phyloP scores from a whole-genome alignment of 2,329 filamentous ascomycete genomes.

The Macrophomina phaseolina region DNA sequence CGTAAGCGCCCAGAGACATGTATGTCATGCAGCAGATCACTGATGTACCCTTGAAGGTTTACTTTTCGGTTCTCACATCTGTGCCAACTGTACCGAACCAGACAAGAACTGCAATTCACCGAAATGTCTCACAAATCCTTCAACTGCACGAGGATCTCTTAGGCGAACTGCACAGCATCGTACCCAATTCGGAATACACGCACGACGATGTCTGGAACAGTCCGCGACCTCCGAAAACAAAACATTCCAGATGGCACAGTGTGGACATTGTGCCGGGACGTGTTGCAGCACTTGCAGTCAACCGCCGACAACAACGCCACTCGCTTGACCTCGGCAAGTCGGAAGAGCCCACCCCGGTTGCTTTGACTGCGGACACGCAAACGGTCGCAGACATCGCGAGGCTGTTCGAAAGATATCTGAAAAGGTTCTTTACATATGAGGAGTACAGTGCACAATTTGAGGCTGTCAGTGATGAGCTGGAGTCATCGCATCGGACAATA shows the following conservation, averaged over 20 bases:
- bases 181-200: constrained; percentile 67
- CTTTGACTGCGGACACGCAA: constrained; percentile 56
- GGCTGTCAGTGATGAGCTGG: constrained; percentile 78
- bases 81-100: constrained; percentile 68
- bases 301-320: constrained; percentile 46
- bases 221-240: constrained; percentile 37
- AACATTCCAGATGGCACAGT: constrained; percentile 56
- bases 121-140: constrained; percentile 79
- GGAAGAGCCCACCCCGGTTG: constrained; percentile 43
- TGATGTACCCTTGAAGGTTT: constrained; percentile 38
- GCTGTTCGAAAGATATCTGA: constrained; percentile 69
- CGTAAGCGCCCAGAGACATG: constrained; percentile 55
- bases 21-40: not conserved
- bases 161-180: constrained; percentile 70
- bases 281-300: constrained; percentile 41
- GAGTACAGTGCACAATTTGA: constrained; percentile 92
- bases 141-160: constrained; percentile 84
- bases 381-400: constrained; percentile 61
- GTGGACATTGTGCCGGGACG: constrained; percentile 52
- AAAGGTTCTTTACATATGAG: constrained; percentile 84
- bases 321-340: constrained; percentile 54
- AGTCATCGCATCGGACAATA: constrained; percentile 69
- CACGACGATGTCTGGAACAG: constrained; percentile 34
- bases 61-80: constrained; percentile 68
- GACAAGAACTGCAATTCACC: constrained; percentile 74